Percentiles rank a stretch among this genome's conserved stretches.
These are phyloP conservation scores for Zygosaccharomyces bisporus DNA, from an alignment of 805 yeast species.

Conservation along the genomic window DNA sequence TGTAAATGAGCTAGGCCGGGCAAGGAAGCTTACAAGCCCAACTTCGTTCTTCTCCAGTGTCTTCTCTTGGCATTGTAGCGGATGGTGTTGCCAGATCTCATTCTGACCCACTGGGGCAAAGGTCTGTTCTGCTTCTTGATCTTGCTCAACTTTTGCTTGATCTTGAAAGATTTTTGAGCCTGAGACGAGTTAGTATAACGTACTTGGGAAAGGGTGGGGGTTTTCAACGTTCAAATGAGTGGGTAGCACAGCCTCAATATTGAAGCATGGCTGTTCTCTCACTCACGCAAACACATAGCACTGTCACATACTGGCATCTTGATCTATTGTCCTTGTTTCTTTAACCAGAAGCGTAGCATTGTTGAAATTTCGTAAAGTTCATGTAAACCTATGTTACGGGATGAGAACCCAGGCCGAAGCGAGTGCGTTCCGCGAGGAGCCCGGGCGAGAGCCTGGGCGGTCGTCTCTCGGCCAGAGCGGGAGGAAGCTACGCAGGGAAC, in stretches of 20 bases:
- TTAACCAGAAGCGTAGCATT: background rate
- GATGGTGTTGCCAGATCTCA: slow-evolving; percentile 95
- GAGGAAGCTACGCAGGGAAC: background rate
- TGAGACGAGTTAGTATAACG: slow-evolving; percentile 37
- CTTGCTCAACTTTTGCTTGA: slow-evolving; percentile 98
- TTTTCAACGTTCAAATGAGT: background rate
- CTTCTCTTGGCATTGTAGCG: slow-evolving; percentile 99
- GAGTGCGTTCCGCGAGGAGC: background rate
- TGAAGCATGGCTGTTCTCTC: background rate
- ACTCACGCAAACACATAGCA: background rate
- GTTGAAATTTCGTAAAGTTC: background rate
- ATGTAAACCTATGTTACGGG: slow-evolving; percentile 1
- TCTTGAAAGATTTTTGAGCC: slow-evolving; percentile 94
- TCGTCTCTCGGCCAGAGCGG: background rate
- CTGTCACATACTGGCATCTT: slow-evolving; percentile 42
- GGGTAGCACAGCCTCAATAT: background rate
- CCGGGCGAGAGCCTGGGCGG: background rate
- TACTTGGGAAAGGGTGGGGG: background rate
- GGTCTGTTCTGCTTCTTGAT: slow-evolving; percentile 99
- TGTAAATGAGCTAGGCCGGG: slow-evolving; percentile 9
- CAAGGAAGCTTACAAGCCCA: slow-evolving; percentile 67
- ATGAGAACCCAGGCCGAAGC: background rate
- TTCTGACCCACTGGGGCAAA: slow-evolving; percentile 99
- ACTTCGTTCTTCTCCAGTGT: slow-evolving; percentile 99
- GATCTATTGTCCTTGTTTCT: slow-evolving; percentile 16